Percentiles rank a stretch among this genome's conserved stretches.
Evolutionary conservation across 2,329 filamentous ascomycete species (phyloP).

Genomic region (Colletotrichum sp.): DNA sequence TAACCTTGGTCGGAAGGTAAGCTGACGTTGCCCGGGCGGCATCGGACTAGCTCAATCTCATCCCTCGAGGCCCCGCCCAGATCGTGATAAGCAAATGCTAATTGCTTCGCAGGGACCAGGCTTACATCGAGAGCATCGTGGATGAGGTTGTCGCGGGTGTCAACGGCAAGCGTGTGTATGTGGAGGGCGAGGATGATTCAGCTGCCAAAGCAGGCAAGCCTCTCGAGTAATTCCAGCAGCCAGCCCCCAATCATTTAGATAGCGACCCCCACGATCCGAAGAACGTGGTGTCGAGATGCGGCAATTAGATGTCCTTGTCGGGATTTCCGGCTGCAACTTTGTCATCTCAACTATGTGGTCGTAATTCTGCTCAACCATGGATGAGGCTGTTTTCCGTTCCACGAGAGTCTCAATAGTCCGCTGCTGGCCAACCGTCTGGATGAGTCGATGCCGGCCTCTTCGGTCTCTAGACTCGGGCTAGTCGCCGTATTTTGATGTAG

Average conservation of each 20-base stretch:
- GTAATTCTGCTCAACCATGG: not conserved
- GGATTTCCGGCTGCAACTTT: not conserved
- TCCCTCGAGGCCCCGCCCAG: not conserved
- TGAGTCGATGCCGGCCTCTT: not conserved
- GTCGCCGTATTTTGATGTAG: not conserved
- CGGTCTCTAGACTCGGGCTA: not conserved
- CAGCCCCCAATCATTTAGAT: conserved; percentile 3
- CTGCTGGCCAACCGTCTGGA: not conserved
- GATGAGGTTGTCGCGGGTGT: conserved; percentile 79
- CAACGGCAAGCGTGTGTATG: conserved; percentile 70
- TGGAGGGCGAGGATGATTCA: conserved; percentile 74
- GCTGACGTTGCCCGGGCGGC: conserved; percentile 19
- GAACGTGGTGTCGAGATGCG: not conserved
- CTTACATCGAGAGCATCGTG: conserved; percentile 79
- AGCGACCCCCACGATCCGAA: not conserved
- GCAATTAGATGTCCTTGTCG: not conserved
- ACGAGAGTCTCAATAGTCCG: not conserved
- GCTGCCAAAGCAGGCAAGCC: not conserved
- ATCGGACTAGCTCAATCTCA: not conserved
- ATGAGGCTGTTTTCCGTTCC: not conserved
- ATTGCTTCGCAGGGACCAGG: conserved; percentile 63
- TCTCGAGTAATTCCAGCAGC: not conserved
- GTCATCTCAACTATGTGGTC: not conserved
- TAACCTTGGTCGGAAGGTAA: conserved; percentile 78
- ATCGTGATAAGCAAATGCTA: not conserved